Evolutionary conservation across 2,329 filamentous ascomycete genomes (phyloP).

Genomic region (Fusarium mundagurra): DNA sequence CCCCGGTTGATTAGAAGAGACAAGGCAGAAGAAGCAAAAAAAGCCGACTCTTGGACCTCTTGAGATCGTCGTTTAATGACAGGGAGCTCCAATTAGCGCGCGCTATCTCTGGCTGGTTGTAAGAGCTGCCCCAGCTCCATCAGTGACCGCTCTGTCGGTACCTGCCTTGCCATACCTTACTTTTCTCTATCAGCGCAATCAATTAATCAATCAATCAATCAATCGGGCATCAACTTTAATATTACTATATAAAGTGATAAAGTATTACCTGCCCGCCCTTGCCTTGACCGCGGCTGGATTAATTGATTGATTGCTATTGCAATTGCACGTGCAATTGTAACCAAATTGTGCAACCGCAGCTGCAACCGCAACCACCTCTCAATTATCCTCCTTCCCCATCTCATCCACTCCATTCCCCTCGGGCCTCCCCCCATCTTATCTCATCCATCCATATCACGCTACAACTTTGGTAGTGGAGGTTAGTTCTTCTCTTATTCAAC

Average conservation of each 20-base stretch:
- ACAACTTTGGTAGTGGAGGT: conserved; percentile 2
- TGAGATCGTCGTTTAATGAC: conserved; percentile 21
- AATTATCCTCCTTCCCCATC: conserved; percentile 29
- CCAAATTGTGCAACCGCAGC: conserved; percentile 32
- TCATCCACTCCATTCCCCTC: conserved; percentile 1
- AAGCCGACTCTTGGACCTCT: conserved; percentile 5
- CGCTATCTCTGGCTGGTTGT: conserved; percentile 24
- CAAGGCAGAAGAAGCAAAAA: conserved; percentile 6
- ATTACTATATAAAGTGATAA: background rate
- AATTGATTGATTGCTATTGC: background rate
- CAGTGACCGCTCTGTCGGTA: conserved; percentile 36
- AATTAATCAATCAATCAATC: background rate
- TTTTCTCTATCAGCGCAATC: background rate
- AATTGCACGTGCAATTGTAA: conserved; percentile 34
- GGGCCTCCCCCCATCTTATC: conserved; percentile 21
- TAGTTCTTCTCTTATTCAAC: conserved; percentile 20
- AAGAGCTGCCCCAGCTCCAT: conserved; percentile 18
- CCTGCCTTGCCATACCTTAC: background rate
- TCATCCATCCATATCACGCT: conserved; percentile 28
- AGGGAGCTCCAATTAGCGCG: conserved; percentile 33
- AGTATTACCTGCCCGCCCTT: background rate
- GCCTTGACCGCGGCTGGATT: conserved; percentile 13
- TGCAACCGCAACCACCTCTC: conserved; percentile 30
- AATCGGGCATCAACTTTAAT: background rate
- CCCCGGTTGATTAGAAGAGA: background rate